Evolutionary conservation across 2,329 filamentous ascomycete species (phyloP).

Genomic region (Calonectria pseudoreteaudii): DNA sequence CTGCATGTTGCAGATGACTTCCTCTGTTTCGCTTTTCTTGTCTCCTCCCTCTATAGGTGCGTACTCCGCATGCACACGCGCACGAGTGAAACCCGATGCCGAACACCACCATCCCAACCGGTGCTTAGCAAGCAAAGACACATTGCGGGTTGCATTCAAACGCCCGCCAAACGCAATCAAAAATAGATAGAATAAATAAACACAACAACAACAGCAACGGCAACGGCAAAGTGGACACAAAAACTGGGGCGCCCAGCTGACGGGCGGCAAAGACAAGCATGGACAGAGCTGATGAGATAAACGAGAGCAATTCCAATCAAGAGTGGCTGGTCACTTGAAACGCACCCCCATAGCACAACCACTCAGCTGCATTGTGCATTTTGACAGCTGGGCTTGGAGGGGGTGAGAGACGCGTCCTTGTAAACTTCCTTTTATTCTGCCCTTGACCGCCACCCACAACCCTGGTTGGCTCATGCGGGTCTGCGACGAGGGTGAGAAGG

Average conservation of each 20-base stretch:
- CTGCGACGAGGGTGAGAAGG: not conserved
- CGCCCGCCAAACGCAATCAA: not conserved
- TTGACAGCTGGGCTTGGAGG: not conserved
- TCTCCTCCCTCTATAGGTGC: conserved; percentile 22
- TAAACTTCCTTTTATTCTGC: not conserved
- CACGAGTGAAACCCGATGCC: conserved; percentile 14
- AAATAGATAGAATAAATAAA: conserved; percentile 7
- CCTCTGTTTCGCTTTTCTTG: not conserved
- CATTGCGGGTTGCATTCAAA: conserved; percentile 8
- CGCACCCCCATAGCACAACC: conserved; percentile 8
- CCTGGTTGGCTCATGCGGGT: conserved; percentile 9
- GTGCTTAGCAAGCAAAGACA: not conserved
- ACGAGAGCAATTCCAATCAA: conserved; percentile 5
- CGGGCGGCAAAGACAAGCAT: not conserved
- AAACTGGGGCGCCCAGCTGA: conserved; percentile 11
- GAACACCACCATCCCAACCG: not conserved
- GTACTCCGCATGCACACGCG: not conserved
- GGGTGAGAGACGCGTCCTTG: conserved; percentile 11
- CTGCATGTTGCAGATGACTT: not conserved
- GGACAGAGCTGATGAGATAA: conserved; percentile 8
- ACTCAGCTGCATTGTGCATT: conserved; percentile 19
- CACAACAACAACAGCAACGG: not conserved
- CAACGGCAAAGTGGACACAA: conserved; percentile 11
- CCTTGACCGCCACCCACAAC: not conserved
- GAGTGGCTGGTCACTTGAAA: conserved; percentile 18